Evolutionary conservation across 139 green algal species (phyloP), one percentile per base, ranked within the genome.

Genomic region (Ettlia oleoabundans): DNA sequence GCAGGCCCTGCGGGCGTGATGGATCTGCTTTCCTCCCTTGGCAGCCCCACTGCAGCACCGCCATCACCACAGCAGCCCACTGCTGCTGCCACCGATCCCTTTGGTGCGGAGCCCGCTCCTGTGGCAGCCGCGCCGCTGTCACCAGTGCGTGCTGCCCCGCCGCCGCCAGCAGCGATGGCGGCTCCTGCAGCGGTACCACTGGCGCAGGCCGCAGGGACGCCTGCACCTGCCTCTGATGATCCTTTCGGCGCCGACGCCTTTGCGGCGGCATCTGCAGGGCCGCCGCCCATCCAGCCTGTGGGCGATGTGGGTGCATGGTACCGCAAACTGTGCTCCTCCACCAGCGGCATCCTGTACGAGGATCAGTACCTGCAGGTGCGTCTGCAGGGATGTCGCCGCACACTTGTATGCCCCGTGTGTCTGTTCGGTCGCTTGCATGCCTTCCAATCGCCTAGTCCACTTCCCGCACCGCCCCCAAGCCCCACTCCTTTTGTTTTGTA

Each of bases 281-380:
- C 69, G 4, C 22, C 81, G 61, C 53, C 69, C 26, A 82, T 93
- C 40, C 42, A 85, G 70, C 91, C 90, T 8, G 78, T 53, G 19
- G 90, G 90, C 15, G 92, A 92, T 58, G 76, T 95, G 32, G 71
- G 78, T 2, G 86, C 90, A 15, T 97, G 94, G 90, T 91, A 92
- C 74, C 74, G 73, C 68, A 89, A 88, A 69, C 83, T 96, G 70
- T 88, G 76, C 70, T 58, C 78, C 13, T 68, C 80, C 47, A 66
- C 86, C 66, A 91, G 85, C 47, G 97, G 96, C 42, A 89, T 99
- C 43, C 87, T 99, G 66, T 99, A 98, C 73, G 96, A 99, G 89
- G 96, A 99, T 88, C 81, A 91, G 43, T 92, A 94, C 83, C 68
- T 99, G 52, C 95, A 98, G 89, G 90, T 96, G 40, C 9, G 71